Evolutionary conservation across 495 filamentous ascomycete species (phyloP).

Genomic region (Talaromyces thailandensis): DNA sequence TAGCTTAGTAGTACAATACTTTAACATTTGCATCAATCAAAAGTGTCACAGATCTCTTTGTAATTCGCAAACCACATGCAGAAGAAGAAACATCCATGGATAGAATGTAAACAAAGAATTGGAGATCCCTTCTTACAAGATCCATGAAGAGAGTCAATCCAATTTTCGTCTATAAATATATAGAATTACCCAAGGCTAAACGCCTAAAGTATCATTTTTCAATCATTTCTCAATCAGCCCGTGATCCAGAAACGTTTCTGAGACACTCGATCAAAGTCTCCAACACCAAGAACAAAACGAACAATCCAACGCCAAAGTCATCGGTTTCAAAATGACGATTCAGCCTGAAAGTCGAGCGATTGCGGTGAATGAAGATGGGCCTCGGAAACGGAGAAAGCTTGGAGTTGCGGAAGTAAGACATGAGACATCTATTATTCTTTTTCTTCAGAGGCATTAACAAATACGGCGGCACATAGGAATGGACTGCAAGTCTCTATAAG

Average conservation of each 20-base stretch:
- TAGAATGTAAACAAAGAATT: neutral
- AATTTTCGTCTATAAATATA: neutral
- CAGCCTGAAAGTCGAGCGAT: neutral
- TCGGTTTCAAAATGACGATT: neutral
- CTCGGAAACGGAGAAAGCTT: neutral
- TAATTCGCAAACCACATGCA: neutral
- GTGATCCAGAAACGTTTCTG: neutral
- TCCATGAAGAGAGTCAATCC: neutral
- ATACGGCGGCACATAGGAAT: neutral
- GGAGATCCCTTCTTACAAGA: neutral
- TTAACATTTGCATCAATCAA: neutral
- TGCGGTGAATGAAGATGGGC: conserved; percentile 1
- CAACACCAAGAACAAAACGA: neutral
- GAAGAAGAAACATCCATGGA: neutral
- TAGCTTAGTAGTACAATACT: neutral
- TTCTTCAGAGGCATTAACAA: neutral
- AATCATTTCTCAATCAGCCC: neutral
- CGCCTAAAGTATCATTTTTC: neutral
- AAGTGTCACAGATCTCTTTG: neutral
- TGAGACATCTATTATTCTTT: neutral
- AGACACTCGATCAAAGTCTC: neutral
- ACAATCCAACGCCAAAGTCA: neutral
- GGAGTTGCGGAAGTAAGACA: neutral
- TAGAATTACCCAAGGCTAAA: neutral
- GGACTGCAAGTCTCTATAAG: conserved; percentile 2